phyloP scores from a whole-genome alignment of 495 filamentous ascomycete genomes.

The Aspergillus nanangensis region DNA sequence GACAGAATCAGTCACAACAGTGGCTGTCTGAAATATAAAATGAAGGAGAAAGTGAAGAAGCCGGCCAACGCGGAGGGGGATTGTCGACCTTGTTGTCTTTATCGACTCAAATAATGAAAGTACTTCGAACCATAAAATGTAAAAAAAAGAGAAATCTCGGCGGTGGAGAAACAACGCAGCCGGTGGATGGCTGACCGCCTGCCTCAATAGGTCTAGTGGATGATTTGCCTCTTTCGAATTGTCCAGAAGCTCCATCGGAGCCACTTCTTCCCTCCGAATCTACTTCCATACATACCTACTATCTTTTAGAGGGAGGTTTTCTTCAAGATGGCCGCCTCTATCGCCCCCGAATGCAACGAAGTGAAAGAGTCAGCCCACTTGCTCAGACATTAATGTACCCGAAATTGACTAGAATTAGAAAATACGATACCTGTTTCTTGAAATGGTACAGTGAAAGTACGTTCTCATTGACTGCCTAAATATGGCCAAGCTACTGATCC shows the following conservation, averaged over 20 bases:
- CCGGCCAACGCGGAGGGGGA: neutral
- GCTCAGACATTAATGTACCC: neutral
- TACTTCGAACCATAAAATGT: conserved; percentile 1
- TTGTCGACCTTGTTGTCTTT: neutral
- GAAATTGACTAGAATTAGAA: conserved; percentile 42
- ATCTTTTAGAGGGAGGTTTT: neutral
- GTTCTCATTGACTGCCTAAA: conserved; percentile 15
- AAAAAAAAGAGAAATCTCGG: conserved; percentile 5
- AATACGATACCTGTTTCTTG: conserved; percentile 88
- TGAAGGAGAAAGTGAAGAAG: neutral
- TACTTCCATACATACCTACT: neutral
- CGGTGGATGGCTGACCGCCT: conserved; percentile 8
- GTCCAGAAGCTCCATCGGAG: neutral
- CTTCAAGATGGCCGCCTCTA: conserved; percentile 51
- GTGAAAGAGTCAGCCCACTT: conserved; percentile 70
- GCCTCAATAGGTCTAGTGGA: conserved; percentile 3
- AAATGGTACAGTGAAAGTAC: conserved; percentile 97
- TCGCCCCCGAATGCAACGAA: conserved; percentile 74
- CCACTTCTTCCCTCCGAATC: neutral
- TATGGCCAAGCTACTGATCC: neutral
- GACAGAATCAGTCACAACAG: neutral
- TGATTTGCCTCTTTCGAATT: conserved; percentile 1
- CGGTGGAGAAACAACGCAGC: conserved; percentile 5
- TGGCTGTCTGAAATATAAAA: neutral
- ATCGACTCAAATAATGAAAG: neutral